Evolutionary conservation across 805 yeast species (phyloP), one percentile per base, ranked within the genome.

Genomic region (Pichia occidentalis): DNA sequence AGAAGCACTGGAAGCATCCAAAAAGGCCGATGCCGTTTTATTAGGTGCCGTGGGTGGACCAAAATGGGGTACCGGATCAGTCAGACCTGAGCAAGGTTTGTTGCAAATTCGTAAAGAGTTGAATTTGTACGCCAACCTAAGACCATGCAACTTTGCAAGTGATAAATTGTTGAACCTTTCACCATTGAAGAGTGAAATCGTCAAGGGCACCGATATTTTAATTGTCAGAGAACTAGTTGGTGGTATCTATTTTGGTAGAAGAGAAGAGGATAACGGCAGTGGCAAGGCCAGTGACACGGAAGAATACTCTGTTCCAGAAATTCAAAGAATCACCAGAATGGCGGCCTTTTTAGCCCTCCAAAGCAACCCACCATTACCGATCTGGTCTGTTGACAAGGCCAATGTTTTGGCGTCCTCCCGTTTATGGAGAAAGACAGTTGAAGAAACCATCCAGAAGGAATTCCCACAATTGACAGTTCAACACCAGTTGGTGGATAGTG

Each of bases 1-100:
- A 43, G 90, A 71, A 41, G 73, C 96, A 3, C 70, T 92, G 33
- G 83, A 67, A 32, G 87, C 95, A 8, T 74, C 97, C 25, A 87
- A 85, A 63, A 65, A 67, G 31, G 81, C 97, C 1, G 94, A 90
- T 59, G 98, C 97, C 19, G 95, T 92, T n/a, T 68, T 92, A 48
- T 71, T 92, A 40, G 98, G 98, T 49, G 96, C 98, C 7, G 98
- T 92, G 24, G 98, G 98, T 47, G 98, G 98, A 24, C 98, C 98
- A 45, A 92, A 92, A 66, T 92, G 98, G 98, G 97, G 97, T 25
- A 85, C 97, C 20, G 97, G 97, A 35, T 57, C 72, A 10, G 97
- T 90, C 32, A 80, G 98, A 67, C 98, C 98, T 36, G 98, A 92
- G 63, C 97, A 86, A 65, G 98, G 98, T 43, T 73, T 92, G 50